phyloP scores from a whole-genome alignment of 2,329 filamentous ascomycete genomes.

The Xylaria sp. region DNA sequence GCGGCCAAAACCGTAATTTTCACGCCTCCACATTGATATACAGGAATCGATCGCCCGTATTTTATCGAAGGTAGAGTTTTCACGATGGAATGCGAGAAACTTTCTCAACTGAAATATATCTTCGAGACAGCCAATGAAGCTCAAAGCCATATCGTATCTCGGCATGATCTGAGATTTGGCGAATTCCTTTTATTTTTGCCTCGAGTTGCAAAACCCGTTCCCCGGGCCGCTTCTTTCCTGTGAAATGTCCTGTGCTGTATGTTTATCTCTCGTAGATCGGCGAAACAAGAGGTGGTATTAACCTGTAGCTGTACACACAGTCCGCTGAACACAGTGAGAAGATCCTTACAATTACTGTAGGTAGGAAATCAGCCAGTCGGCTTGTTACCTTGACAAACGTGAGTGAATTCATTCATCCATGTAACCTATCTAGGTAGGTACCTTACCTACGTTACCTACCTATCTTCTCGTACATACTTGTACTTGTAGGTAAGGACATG shows the following conservation, averaged over 20 bases:
- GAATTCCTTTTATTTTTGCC: conserved; percentile 10
- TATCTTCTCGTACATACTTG: neutral
- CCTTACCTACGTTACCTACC: neutral
- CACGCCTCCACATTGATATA: neutral
- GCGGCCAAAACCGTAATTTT: neutral
- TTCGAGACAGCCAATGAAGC: neutral
- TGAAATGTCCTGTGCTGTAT: too few relatives aligned
- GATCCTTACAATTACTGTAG: too few relatives aligned
- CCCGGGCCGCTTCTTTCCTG: neutral
- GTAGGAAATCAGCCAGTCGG: conserved; percentile 16
- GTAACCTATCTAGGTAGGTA: neutral
- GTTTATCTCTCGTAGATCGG: too few relatives aligned
- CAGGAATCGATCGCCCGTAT: neutral
- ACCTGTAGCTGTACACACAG: too few relatives aligned
- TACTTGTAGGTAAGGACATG: neutral
- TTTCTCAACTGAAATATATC: too few relatives aligned
- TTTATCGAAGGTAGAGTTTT: neutral
- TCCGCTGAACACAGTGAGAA: too few relatives aligned
- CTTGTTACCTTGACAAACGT: conserved; percentile 25
- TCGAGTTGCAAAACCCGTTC: neutral
- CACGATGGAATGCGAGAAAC: neutral
- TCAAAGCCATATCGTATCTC: conserved; percentile 10
- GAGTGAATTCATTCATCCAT: neutral
- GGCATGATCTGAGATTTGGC: conserved; percentile 3
- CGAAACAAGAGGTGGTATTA: too few relatives aligned